Evolutionary conservation across 768 basidiomycete genomes (phyloP).

Genomic region (Sporobolomyces pararoseus): DNA sequence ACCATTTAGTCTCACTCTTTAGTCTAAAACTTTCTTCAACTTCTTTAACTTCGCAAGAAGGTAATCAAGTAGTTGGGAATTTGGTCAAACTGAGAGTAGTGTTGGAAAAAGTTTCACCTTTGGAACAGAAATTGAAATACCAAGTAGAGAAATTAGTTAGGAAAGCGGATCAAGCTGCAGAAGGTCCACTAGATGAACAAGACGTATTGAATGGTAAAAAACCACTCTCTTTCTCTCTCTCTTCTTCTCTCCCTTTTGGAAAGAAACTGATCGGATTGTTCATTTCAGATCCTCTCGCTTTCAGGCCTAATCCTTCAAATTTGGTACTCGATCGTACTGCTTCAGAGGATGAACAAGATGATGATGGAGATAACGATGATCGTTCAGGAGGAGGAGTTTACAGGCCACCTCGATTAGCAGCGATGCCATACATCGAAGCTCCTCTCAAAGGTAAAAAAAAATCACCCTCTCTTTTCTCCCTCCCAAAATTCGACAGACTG

Average conservation of each 20-base stretch:
- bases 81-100: conserved; percentile 75
- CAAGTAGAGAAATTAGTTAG: conserved; percentile 92
- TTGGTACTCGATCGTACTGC: conserved; percentile 52
- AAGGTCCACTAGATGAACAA: conserved; percentile 49
- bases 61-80: conserved; percentile 59
- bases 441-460: conserved; percentile 51
- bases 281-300: conserved; percentile 74
- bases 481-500: no score
- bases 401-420: conserved; percentile 76
- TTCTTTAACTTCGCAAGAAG: conserved; percentile 33
- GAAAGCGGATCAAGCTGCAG: conserved; percentile 60
- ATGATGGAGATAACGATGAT: conserved; percentile 32
- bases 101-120: conserved; percentile 78
- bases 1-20: conserved; percentile 68
- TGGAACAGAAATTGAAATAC: conserved; percentile 84
- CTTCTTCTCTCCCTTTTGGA: background rate
- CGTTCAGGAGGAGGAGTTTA: conserved; percentile 48
- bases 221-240: background rate
- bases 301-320: conserved; percentile 81
- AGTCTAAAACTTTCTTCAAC: conserved; percentile 39
- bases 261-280: background rate
- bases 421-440: conserved; percentile 73
- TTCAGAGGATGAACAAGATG: conserved; percentile 47
- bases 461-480: background rate
- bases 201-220: conserved; percentile 46